Evolutionary conservation across 2,329 filamentous ascomycete genomes (phyloP).

Genomic region (Trichoderma cornu-damae): DNA sequence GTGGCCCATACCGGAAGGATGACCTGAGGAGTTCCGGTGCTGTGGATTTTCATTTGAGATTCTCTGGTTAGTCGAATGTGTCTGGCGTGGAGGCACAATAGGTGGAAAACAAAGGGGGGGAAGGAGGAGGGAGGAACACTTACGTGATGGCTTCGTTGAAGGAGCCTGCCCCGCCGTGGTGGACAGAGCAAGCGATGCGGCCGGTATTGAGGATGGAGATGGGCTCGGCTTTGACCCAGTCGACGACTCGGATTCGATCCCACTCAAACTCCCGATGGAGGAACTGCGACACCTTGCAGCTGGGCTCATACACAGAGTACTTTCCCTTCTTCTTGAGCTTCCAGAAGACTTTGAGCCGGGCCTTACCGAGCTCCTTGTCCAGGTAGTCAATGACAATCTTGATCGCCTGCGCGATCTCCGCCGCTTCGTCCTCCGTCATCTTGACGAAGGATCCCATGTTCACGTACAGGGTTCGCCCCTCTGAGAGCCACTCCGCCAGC

Average conservation of each 20-base stretch:
- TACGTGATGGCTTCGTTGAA: slow-evolving; percentile 36
- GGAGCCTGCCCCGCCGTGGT: slow-evolving; percentile 46
- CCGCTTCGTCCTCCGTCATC: slow-evolving; percentile 31
- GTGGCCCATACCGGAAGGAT: slow-evolving; percentile 43
- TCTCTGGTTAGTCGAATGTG: neutral
- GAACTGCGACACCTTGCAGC: slow-evolving; percentile 21
- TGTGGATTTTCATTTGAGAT: slow-evolving; percentile 23
- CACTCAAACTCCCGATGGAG: slow-evolving; percentile 26
- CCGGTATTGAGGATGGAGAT: slow-evolving; percentile 34
- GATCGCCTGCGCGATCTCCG: slow-evolving; percentile 37
- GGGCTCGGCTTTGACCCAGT: slow-evolving; percentile 40
- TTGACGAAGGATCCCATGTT: slow-evolving; percentile 42
- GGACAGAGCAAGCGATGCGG: slow-evolving; percentile 37
- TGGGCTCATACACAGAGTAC: slow-evolving; percentile 15
- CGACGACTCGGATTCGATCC: slow-evolving; percentile 34
- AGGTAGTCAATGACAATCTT: slow-evolving; percentile 32
- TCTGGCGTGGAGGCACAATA: too few relatives aligned
- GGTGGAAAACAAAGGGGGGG: neutral
- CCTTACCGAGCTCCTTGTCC: neutral
- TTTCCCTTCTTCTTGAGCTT: slow-evolving; percentile 28
- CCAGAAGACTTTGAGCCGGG: slow-evolving; percentile 31
- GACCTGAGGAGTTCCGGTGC: slow-evolving; percentile 42
- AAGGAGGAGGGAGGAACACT: slow-evolving; percentile 18
- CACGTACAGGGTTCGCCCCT: slow-evolving; percentile 42
- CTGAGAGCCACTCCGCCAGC: slow-evolving; percentile 40